Percentiles rank a stretch among this genome's conserved stretches.
Evolutionary conservation across 2,329 filamentous ascomycete genomes (phyloP).

Genomic region (Colletotrichum nymphaeae): DNA sequence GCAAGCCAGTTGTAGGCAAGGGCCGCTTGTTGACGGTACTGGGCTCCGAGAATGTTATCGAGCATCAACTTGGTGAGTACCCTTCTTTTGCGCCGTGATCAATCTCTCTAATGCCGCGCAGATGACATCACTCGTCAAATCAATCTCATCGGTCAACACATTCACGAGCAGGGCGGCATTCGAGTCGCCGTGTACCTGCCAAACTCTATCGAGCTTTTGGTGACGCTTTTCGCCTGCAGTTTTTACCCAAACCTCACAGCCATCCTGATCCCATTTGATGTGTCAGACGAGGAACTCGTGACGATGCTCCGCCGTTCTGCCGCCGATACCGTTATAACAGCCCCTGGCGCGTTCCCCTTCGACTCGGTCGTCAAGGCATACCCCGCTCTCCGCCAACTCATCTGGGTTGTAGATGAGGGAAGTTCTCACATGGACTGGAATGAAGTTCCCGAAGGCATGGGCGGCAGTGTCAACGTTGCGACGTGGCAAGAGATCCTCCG

Average conservation of each 20-base stretch:
- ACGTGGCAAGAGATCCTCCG: constrained; percentile 93
- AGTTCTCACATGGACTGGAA: constrained; percentile 97
- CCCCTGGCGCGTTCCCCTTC: constrained; percentile 88
- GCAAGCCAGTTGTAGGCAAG: constrained; percentile 67
- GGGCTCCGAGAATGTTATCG: constrained; percentile 78
- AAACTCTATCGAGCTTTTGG: constrained; percentile 90
- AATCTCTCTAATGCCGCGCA: constrained; percentile 41
- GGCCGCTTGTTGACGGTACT: constrained; percentile 83
- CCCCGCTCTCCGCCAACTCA: constrained; percentile 77
- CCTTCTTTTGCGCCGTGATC: background rate
- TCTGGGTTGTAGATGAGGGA: constrained; percentile 94
- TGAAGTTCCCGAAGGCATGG: constrained; percentile 82
- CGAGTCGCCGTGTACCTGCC: constrained; percentile 91
- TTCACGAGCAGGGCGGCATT: constrained; percentile 77
- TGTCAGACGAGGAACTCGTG: constrained; percentile 75
- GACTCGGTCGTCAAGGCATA: constrained; percentile 77
- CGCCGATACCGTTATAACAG: constrained; percentile 85
- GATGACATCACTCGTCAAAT: constrained; percentile 86
- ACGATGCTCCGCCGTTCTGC: constrained; percentile 78
- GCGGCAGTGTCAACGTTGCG: constrained; percentile 80
- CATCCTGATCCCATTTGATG: constrained; percentile 87
- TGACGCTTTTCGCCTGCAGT: constrained; percentile 85
- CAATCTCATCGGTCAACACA: constrained; percentile 83
- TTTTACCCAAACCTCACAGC: constrained; percentile 86
- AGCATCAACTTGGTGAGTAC: constrained; percentile 72